Evolutionary conservation across 495 filamentous ascomycete species (phyloP), one percentile per base, ranked within the genome.

Genomic region (Aspergillus nanangensis): DNA sequence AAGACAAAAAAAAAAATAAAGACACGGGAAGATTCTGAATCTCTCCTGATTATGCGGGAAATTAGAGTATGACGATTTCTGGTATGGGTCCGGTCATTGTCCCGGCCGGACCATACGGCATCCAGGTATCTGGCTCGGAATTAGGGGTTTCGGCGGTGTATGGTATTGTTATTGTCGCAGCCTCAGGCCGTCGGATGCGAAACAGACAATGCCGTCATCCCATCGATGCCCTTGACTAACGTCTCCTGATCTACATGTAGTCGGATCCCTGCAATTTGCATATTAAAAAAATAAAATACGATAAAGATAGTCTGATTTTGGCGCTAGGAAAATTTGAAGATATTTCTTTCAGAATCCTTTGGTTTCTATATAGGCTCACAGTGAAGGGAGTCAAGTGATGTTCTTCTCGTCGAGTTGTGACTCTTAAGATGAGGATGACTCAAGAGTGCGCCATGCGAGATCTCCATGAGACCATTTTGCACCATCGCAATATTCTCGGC

Each of bases 381-480:
- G n/a, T n/a, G n/a, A n/a, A n/a, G n/a, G n/a, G n/a, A n/a, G n/a
- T n/a, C n/a, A n/a, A n/a, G n/a, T n/a, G n/a, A n/a, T n/a, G n/a
- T n/a, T n/a, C n/a, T n/a, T n/a, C n/a, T n/a, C n/a, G n/a, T n/a
- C n/a, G n/a, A n/a, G n/a, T n/a, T n/a, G n/a, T n/a, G n/a, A n/a
- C n/a, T n/a, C n/a, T n/a, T n/a, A n/a, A n/a, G n/a, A n/a, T n/a
- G n/a, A n/a, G 25, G 25, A 29, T 29, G 25, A 29, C 25, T 29
- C 36, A 38, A 21, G 36, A 18, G 45, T 49, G 41, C 47, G 55
- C 48, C 44, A 57, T 57, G 20, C 29, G 23, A 13, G 36, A 32
- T 40, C 19, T 19, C 33, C 21, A 53, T 57, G 44, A 57, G 55
- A 20, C 44, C 51, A 57, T 51, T 45, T 57, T 50, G 44, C 55